Conservation (phyloP, 106 monocot genomes). For the Triglochin maritima region DNA sequence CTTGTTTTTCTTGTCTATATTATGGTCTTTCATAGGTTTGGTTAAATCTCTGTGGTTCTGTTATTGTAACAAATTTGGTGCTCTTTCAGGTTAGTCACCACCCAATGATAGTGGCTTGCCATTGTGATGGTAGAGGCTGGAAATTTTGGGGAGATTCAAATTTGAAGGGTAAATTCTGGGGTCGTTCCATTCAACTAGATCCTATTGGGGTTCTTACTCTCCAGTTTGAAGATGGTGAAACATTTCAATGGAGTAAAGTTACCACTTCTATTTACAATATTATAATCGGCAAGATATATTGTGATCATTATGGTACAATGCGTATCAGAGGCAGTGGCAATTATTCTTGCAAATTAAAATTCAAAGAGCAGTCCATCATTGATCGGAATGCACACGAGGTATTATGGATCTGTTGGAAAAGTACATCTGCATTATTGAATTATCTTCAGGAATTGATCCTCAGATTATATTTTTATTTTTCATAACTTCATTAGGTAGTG, state of each 20-base stretch:
- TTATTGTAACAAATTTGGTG: not conserved
- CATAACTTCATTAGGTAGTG: too few relatives aligned
- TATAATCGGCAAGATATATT: constrained; percentile 90
- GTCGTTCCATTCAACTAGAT: constrained; percentile 92
- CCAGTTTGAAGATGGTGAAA: constrained; percentile 88
- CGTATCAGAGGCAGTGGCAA: constrained; percentile 72
- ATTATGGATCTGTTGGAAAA: constrained; percentile 2
- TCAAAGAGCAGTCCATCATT: constrained; percentile 93
- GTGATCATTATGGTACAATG: constrained; percentile 97
- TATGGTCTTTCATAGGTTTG: too few relatives aligned
- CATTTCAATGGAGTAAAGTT: constrained; percentile 93
- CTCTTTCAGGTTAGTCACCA: constrained; percentile 88
- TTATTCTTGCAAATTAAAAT: constrained; percentile 93
- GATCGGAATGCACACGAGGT: constrained; percentile 95
- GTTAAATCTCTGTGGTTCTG: not conserved
- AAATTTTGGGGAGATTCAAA: constrained; percentile 95
- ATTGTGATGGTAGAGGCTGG: constrained; percentile 92
- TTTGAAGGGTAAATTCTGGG: constrained; percentile 93
- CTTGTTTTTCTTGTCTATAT: too few relatives aligned
- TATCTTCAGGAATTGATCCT: too few relatives aligned
- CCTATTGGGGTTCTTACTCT: constrained; percentile 82
- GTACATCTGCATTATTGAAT: not conserved
- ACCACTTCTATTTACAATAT: constrained; percentile 95
- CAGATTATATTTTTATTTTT: too few relatives aligned
- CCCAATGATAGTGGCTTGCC: constrained; percentile 92